Evolutionary conservation across 176 grass and related monocot species (phyloP).

Genomic region (Thalia dealbata): DNA sequence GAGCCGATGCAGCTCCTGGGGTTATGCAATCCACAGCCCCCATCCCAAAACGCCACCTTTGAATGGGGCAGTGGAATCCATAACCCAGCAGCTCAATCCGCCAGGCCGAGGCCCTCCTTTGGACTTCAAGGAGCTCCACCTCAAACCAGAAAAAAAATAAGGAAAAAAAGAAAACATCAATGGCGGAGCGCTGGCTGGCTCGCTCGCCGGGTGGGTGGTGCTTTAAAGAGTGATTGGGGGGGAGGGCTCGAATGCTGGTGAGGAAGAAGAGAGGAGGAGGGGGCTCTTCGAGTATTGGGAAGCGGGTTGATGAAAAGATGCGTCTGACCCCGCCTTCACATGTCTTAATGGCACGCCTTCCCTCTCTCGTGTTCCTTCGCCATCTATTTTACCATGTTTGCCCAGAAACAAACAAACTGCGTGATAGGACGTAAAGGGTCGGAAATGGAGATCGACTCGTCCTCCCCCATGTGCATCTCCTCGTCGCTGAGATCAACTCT

Average conservation of each 20-base stretch:
- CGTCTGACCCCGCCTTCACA: conserved; percentile 8
- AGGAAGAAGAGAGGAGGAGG: not conserved
- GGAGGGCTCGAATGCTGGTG: not conserved
- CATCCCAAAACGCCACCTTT: conserved; percentile 23
- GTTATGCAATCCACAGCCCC: conserved; percentile 35
- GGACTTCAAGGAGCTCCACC: conserved; percentile 37
- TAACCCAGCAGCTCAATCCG: conserved; percentile 39
- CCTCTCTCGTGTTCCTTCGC: not conserved
- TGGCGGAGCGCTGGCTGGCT: too few species aligned
- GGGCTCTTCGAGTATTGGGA: not conserved
- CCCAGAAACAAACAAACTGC: conserved; percentile 1
- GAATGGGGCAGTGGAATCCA: conserved; percentile 39
- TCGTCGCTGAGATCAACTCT: too few species aligned
- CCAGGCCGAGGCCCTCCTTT: conserved; percentile 20
- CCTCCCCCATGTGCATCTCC: not conserved
- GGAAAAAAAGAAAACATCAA: too few species aligned
- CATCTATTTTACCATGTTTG: conserved; percentile 1
- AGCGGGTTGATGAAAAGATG: conserved; percentile 10
- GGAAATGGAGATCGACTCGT: not conserved
- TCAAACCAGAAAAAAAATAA: not conserved
- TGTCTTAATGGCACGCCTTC: not conserved
- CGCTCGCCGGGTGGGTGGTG: too few species aligned
- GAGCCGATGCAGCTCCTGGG: conserved; percentile 32
- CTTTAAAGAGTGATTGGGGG: not conserved
- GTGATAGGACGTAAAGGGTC: not conserved